A percentile compares a stretch with the other conserved stretches of the same genome.
Conservation (phyloP, 2,329 filamentous ascomycete species). For the Coccinonectria pachysandricola region DNA sequence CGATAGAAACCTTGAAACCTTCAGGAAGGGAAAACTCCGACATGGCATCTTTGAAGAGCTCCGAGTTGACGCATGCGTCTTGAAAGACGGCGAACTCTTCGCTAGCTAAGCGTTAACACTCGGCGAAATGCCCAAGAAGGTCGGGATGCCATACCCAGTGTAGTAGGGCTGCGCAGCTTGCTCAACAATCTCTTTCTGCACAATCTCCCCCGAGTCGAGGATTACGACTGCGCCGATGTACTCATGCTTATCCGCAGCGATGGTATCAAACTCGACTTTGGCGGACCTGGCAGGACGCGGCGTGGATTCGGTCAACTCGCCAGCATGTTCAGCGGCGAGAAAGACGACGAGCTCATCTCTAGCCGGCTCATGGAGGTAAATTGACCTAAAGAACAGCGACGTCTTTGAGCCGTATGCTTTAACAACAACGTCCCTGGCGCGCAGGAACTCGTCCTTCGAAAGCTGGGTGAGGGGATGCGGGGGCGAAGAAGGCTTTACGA, state of each 20-base stretch:
- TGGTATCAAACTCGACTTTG: constrained; percentile 34
- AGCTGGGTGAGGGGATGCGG: constrained; percentile 40
- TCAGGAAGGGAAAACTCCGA: background rate
- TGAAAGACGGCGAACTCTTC: constrained; percentile 31
- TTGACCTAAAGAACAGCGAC: constrained; percentile 40
- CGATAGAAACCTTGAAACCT: background rate
- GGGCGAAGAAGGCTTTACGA: too few species aligned
- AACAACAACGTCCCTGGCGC: constrained; percentile 35
- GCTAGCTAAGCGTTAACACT: constrained; percentile 10
- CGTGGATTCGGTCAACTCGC: constrained; percentile 30
- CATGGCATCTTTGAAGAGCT: constrained; percentile 29
- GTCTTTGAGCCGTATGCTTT: constrained; percentile 16
- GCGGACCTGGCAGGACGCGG: constrained; percentile 35
- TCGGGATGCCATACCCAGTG: constrained; percentile 16
- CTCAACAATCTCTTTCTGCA: constrained; percentile 15
- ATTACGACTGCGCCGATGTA: constrained; percentile 31
- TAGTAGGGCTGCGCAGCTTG: constrained; percentile 28
- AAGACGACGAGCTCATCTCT: constrained; percentile 50
- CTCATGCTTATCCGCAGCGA: constrained; percentile 21
- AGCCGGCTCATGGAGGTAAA: constrained; percentile 52
- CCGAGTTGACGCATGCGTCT: constrained; percentile 30
- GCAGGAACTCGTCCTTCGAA: constrained; percentile 36
- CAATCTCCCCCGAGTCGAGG: constrained; percentile 21
- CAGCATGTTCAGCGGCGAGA: constrained; percentile 51
- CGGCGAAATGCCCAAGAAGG: background rate